A percentile compares a stretch with the other conserved stretches of the same genome.
phyloP scores from a whole-genome alignment of 2,329 filamentous ascomycete species.

The Colletotrichum tabaci region DNA sequence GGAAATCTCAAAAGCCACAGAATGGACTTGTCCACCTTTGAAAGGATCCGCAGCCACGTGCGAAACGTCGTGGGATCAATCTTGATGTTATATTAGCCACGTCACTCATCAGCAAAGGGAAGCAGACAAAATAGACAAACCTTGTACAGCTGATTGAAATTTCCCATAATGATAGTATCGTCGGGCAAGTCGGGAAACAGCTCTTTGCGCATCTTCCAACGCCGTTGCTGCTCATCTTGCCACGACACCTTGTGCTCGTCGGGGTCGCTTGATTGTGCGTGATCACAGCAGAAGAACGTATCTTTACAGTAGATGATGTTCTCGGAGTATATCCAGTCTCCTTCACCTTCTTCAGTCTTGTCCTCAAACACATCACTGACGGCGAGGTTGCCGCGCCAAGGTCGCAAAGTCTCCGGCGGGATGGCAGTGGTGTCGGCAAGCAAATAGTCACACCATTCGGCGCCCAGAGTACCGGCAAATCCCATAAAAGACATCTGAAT shows the following conservation, averaged over 20 bases:
- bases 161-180: conserved; percentile 91
- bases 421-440: conserved; percentile 91
- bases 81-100: conserved; percentile 59
- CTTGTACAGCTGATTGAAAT: conserved; percentile 99
- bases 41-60: conserved; percentile 93
- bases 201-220: conserved; percentile 95
- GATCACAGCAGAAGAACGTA: conserved; percentile 98
- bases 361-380: conserved; percentile 78
- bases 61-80: conserved; percentile 98
- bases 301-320: conserved; percentile 96
- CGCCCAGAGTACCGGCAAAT: conserved; percentile 94
- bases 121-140: conserved; percentile 64
- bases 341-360: conserved; percentile 77
- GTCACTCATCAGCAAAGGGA: conserved; percentile 16
- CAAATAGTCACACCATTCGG: conserved; percentile 99
- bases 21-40: conserved; percentile 86
- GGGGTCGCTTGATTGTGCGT: conserved; percentile 88
- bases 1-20: conserved; percentile 98
- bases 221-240: conserved; percentile 84
- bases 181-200: conserved; percentile 88
- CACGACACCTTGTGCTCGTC: conserved; percentile 79
- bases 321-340: conserved; percentile 95
- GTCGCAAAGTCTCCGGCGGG: conserved; percentile 84
- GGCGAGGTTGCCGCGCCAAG: conserved; percentile 81
- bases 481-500: conserved; percentile 99